Evolutionary conservation across 1,139 yeast genomes (phyloP), one percentile per base, ranked within the genome.

Genomic region (Debaryomycetaceae sp.): DNA sequence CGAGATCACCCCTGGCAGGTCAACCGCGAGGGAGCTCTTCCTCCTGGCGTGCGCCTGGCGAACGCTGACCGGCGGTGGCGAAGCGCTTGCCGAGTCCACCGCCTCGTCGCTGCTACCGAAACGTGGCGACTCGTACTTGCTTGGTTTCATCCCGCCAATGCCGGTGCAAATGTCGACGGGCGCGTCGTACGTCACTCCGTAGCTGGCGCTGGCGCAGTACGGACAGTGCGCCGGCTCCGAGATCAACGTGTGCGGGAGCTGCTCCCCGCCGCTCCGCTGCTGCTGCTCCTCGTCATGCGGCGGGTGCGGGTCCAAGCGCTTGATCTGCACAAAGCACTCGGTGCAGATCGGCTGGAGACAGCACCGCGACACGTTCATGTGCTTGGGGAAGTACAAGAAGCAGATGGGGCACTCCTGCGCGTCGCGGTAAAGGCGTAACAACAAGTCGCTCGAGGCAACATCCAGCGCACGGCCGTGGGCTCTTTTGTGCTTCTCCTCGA

Each of bases 281-380:
- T 6, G 16, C 14, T 27, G 22, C 56, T 56, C 63, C 35, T 66
- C 77, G 39, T 83, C 93, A 50, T 85, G 94, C 1, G 96, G 95
- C 21, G 89, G 85, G 56, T 89, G 97, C 0, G 98, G 97, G n/a
- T 86, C 95, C 17, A 83, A 66, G 37, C 98, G 71, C 54, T 84
- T 88, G 51, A 91, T 88, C 54, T 89, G 97, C 6, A 89, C 96
- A 71, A 91, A 91, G 54, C 98, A 91, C 57, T 91, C 98, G 1
- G 96, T 75, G 57, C 98, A 91, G 15, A 91, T 88, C 2, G 95
- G 91, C 53, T 91, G 97, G 30, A 76, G 72, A 53, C 98, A 91
- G 55, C 98, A 91, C 29, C 95, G 67, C n/a, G 95, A 82, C 31
- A 72, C 56, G 58, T 91, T 91, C 43, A 89, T 60, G 46, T 78